Percentiles rank a stretch among this genome's conserved stretches.
Evolutionary conservation across 345 rosid genomes (phyloP).

Genomic region (Populus euphratica): DNA sequence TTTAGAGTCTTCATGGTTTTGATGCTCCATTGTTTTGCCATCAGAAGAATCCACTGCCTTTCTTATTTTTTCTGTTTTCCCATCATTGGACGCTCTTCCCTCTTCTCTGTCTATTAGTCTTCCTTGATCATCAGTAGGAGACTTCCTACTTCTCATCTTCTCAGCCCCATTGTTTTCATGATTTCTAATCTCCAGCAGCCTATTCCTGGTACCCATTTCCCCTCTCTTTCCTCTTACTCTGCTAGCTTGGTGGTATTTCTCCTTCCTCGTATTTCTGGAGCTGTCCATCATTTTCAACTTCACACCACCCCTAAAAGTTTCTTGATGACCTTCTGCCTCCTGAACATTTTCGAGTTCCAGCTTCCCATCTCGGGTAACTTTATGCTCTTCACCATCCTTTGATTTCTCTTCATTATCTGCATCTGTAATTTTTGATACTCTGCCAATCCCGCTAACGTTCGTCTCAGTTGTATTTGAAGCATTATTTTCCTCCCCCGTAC

Average conservation of each 20-base stretch:
- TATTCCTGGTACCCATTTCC: conserved; percentile 31
- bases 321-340: conserved; percentile 9
- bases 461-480: conserved; percentile 9
- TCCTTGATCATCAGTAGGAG: conserved; percentile 3
- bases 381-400: conserved; percentile 9
- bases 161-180: conserved; percentile 2
- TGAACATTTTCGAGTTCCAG: conserved; percentile 3
- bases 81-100: not conserved
- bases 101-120: conserved; percentile 13
- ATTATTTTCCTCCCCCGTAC: not conserved
- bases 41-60: not conserved
- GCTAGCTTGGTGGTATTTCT: conserved; percentile 14
- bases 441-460: not conserved
- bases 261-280: conserved; percentile 6
- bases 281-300: conserved; percentile 21
- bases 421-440: conserved; percentile 8
- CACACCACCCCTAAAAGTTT: conserved; percentile 14
- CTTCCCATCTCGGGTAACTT: not conserved
- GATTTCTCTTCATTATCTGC: not conserved
- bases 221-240: conserved; percentile 32
- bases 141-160: conserved; percentile 8
- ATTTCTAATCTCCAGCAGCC: conserved; percentile 25
- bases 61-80: not conserved
- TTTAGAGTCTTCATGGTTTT: conserved; percentile 12
- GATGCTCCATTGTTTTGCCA: conserved; percentile 10